Base-by-base conservation (phyloP, 2,329 filamentous ascomycete species). In the Epichloe festucae region DNA sequence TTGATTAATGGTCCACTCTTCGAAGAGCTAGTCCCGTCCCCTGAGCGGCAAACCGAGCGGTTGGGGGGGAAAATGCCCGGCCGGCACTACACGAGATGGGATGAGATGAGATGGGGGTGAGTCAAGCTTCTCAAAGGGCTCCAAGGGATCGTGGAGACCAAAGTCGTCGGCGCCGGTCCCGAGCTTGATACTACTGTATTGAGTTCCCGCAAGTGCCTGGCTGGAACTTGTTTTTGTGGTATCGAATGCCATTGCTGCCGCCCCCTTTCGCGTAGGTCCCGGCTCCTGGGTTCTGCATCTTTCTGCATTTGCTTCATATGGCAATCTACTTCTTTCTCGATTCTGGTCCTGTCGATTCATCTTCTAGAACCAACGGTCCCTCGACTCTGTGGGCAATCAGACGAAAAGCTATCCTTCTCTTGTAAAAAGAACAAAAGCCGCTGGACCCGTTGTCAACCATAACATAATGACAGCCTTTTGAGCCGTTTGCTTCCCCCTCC, bases 1-100 rank as follows among this genome's bases (percentile, higher is more conserved):
- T 54, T 54, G 50, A 52, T 52, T 50, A 50, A 52, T 52, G 39
- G 48, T 4, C 50, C 53, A 50, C 50, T 27, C 38, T 47, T 48
- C 8, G 4, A 21, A 27, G n/a, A 21, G 11, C 2, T 21, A 21
- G 41, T 23, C 19, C 17, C 10, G 7, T 50, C 38, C 38, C 47
- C 46, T 48, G 48, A 19, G 34, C 40, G 48, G 27, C 27, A 14
- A 35, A 31, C 34, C 19, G 21, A 19, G 34, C 34, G 27, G 17
- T 14, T 8, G 21, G 4, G 14, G n/a, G n/a, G n/a, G 0, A 3
- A 39, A 39, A 5, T 27, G 27, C 27, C 44, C 48, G 17, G 40
- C 40, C 46, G 46, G 46, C 39, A 44, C 48, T 44, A 44, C 27
- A 31, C 8, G 27, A 23, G 27, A 31, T 31, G 27, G 2, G 27